phyloP scores from a whole-genome alignment of 768 basidiomycete genomes.

The Mycena capillaripes region DNA sequence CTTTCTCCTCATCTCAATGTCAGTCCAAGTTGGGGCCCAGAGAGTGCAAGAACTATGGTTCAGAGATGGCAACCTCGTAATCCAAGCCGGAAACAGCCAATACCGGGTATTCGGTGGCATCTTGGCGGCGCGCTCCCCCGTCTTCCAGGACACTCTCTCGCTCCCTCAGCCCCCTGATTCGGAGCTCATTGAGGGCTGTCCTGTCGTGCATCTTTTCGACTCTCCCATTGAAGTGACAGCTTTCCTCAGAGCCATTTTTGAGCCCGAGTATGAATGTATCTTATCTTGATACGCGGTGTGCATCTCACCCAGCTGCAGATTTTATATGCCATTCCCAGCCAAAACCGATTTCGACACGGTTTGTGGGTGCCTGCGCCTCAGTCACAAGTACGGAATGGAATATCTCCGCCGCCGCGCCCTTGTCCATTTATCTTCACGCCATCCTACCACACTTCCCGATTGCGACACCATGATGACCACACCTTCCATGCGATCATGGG shows the following conservation, averaged over 20 bases:
- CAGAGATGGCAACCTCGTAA: slow-evolving; percentile 14
- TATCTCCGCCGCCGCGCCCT: slow-evolving; percentile 19
- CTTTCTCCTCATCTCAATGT: neutral
- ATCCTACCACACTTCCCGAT: slow-evolving; percentile 4
- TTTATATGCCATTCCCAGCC: slow-evolving; percentile 21
- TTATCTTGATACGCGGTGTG: neutral
- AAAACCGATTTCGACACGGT: neutral
- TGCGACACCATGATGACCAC: neutral
- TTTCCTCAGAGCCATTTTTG: slow-evolving; percentile 21
- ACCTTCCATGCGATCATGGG: neutral
- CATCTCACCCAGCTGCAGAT: neutral
- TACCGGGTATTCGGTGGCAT: slow-evolving; percentile 28
- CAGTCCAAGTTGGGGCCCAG: neutral
- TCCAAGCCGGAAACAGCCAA: slow-evolving; percentile 23
- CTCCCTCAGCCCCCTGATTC: slow-evolving; percentile 29
- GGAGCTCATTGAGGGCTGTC: slow-evolving; percentile 29
- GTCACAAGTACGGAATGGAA: slow-evolving; percentile 23
- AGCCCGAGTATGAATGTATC: neutral
- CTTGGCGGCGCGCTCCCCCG: slow-evolving; percentile 27
- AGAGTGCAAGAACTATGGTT: slow-evolving; percentile 22
- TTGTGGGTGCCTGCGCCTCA: slow-evolving; percentile 18
- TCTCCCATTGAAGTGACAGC: slow-evolving; percentile 7
- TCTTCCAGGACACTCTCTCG: slow-evolving; percentile 40
- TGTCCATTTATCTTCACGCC: slow-evolving; percentile 3
- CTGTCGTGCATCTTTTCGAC: slow-evolving; percentile 18